Evolutionary conservation across 108 stramenopile species (phyloP).

Genomic region (Seminavis robusta): DNA sequence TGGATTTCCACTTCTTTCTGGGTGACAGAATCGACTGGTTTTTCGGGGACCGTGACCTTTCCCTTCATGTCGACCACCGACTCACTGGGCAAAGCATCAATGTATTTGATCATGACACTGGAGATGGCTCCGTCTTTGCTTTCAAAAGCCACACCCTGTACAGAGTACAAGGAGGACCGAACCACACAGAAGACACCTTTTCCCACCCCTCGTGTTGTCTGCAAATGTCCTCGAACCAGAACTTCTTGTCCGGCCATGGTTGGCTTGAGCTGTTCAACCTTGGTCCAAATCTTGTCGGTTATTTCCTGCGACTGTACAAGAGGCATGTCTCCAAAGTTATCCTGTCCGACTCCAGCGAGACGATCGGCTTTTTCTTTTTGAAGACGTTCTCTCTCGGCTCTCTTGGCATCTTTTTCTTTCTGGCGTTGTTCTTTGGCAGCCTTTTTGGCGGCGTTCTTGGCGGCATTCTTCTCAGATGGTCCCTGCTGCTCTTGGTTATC

Average conservation of each 20-base stretch:
- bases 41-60: slow-evolving; percentile 66
- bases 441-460: slow-evolving; percentile 74
- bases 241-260: slow-evolving; percentile 73
- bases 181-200: slow-evolving; percentile 94
- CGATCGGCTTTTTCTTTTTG: slow-evolving; percentile 82
- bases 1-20: slow-evolving; percentile 94
- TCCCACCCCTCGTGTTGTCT: slow-evolving; percentile 81
- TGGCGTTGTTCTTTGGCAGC: slow-evolving; percentile 82
- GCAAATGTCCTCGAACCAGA: slow-evolving; percentile 86
- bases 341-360: slow-evolving; percentile 65
- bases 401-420: slow-evolving; percentile 81
- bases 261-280: slow-evolving; percentile 70
- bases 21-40: slow-evolving; percentile 88
- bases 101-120: slow-evolving; percentile 95
- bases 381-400: slow-evolving; percentile 73
- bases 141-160: slow-evolving; percentile 92
- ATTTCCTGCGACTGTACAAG: slow-evolving; percentile 73
- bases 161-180: slow-evolving; percentile 88
- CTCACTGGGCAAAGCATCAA: slow-evolving; percentile 80
- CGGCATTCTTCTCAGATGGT: slow-evolving; percentile 83
- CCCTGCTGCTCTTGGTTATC: slow-evolving; percentile 47
- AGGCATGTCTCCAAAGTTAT: slow-evolving; percentile 90
- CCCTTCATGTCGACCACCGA: slow-evolving; percentile 94
- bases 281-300: slow-evolving; percentile 67
- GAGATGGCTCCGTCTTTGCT: slow-evolving; percentile 45